A percentile compares a stretch with the other conserved stretches of the same genome.
These are phyloP conservation scores for Phytopythium montanum DNA, from an alignment of 352 stramenopile species.

Conservation along the genomic window DNA sequence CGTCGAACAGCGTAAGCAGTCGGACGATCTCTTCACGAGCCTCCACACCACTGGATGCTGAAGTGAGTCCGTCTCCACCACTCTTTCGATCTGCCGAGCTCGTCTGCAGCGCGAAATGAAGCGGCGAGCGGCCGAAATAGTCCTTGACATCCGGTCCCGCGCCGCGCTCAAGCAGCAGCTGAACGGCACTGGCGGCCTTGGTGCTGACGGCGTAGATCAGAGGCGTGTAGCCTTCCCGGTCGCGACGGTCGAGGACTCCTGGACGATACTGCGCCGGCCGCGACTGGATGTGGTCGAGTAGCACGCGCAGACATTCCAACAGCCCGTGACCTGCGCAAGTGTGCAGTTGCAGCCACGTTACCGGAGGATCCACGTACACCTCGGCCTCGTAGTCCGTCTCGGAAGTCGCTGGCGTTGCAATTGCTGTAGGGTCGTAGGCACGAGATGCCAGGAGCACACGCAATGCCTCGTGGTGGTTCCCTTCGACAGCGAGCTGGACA, in stretches of 20 bases:
- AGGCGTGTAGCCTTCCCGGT: constrained; percentile 75
- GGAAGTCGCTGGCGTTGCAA: too few species aligned
- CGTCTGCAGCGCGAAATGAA: constrained; percentile 59
- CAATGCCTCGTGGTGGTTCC: constrained; percentile 47
- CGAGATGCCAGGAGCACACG: constrained; percentile 45
- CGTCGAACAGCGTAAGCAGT: constrained; percentile 61
- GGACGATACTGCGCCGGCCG: constrained; percentile 14
- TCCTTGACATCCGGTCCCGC: constrained; percentile 57
- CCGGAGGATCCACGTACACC: neutral
- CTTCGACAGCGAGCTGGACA: constrained; percentile 50
- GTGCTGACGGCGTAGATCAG: constrained; percentile 78
- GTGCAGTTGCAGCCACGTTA: constrained; percentile 55
- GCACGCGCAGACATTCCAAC: constrained; percentile 44
- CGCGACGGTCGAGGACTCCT: constrained; percentile 38
- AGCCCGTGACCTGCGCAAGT: constrained; percentile 54
- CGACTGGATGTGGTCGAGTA: constrained; percentile 45
- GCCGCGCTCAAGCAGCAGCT: constrained; percentile 53
- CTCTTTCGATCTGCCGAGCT: constrained; percentile 9
- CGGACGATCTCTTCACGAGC: constrained; percentile 34
- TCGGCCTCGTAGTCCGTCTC: constrained; percentile 1
- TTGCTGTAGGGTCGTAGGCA: constrained; percentile 35
- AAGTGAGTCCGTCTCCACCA: neutral
- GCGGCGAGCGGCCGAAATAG: constrained; percentile 55
- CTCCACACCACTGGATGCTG: neutral
- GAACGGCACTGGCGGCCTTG: constrained; percentile 37